Percentiles rank a stretch among this genome's conserved stretches.
Evolutionary conservation across 805 yeast species (phyloP).

Genomic region (Maudiozyma serrabonitensis): DNA sequence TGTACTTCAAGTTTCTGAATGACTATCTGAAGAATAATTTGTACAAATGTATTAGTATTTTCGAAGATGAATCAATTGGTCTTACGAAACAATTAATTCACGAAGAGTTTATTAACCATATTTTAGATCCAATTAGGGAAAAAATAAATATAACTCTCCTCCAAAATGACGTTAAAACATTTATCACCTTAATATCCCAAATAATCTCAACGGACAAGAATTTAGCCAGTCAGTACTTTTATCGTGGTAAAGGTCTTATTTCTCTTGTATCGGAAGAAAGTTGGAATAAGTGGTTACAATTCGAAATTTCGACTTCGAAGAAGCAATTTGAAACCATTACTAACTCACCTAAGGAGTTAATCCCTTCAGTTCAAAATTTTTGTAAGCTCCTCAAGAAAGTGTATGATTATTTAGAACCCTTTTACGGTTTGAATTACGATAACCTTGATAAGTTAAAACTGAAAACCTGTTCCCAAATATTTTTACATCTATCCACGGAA

Average conservation of each 20-base stretch:
- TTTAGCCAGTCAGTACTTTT: slow-evolving; percentile 32
- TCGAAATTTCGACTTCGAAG: slow-evolving; percentile 38
- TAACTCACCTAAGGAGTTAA: slow-evolving; percentile 13
- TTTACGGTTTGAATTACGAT: slow-evolving; percentile 22
- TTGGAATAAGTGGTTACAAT: slow-evolving; percentile 38
- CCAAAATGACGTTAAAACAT: slow-evolving; percentile 32
- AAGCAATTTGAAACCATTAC: slow-evolving; percentile 38
- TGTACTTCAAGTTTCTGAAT: slow-evolving; percentile 42
- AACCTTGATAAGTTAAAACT: slow-evolving; percentile 18
- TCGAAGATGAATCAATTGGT: slow-evolving; percentile 29
- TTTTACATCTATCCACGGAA: slow-evolving; percentile 16
- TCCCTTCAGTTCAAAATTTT: slow-evolving; percentile 29
- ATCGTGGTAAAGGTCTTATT: slow-evolving; percentile 32
- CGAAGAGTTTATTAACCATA: slow-evolving; percentile 32
- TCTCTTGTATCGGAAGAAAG: slow-evolving; percentile 22
- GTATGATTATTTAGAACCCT: slow-evolving; percentile 30
- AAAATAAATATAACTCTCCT: slow-evolving; percentile 31
- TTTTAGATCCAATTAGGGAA: slow-evolving; percentile 35
- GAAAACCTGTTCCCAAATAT: slow-evolving; percentile 20
- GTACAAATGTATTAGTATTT: slow-evolving; percentile 32
- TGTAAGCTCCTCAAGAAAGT: slow-evolving; percentile 40
- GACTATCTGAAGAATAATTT: slow-evolving; percentile 36
- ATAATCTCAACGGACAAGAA: slow-evolving; percentile 32
- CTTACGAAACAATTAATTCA: slow-evolving; percentile 26
- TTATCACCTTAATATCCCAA: slow-evolving; percentile 32